Evolutionary conservation across 2,329 filamentous ascomycete genomes (phyloP), one percentile per base, ranked within the genome.

Genomic region (Colletotrichum melonis): DNA sequence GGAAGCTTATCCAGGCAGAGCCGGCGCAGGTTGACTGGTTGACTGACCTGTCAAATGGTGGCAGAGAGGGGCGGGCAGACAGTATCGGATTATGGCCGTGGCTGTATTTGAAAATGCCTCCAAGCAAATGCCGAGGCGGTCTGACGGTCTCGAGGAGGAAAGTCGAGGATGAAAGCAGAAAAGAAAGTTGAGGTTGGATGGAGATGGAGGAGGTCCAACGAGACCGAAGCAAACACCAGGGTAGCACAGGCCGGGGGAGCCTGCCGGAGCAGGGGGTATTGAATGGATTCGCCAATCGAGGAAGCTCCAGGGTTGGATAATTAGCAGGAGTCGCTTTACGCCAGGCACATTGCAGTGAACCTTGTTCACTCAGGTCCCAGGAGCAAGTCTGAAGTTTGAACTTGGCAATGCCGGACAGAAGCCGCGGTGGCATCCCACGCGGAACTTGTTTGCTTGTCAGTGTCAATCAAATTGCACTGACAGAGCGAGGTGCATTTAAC

Each of bases 111-210:
- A 63, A 35, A 59, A 49, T 49, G 19, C 28, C 6, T 24, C 9
- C 22, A 14, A 35, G 38, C 28, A 54, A 38, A 11, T 28, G 19
- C 26, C 6, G 42, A 16, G 35, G 56, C 30, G 16, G 56, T n/a
- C n/a, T 16, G 38, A 19, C 38, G 38, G 56, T 24, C 7, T 8
- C 4, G n/a, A 52, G 42, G 54, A 54, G 30, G n/a, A 69, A 59
- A 16, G 22, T 16, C 46, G 26, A 35, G 28, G 28, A 26, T n/a
- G 9, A 32, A 12, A 2, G 14, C 38, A 19, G 30, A 73, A 66
- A 73, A 73, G 71, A 71, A 73, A 73, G 22, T 26, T 71, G 28
- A 71, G 11, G 49, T 22, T 35, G 67, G 62, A 62, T 28, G 49
- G 30, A 30, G 55, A 26, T 24, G 49, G 49, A 52, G 30, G 38